Conservation (phyloP, 2,329 filamentous ascomycete genomes). For the Verticillium nubilum region DNA sequence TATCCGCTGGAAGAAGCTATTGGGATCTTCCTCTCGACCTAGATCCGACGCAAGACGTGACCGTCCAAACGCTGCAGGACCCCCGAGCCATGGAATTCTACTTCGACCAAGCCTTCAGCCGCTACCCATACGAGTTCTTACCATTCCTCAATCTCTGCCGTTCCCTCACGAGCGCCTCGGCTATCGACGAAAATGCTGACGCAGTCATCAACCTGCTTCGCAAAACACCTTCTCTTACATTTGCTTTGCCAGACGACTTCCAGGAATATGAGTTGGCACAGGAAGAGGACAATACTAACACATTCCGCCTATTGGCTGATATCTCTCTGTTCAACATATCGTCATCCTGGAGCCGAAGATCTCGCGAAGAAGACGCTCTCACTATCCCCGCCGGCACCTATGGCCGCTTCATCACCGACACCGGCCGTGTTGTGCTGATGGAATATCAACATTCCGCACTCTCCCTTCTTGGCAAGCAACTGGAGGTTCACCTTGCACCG, state of each 20-base stretch:
- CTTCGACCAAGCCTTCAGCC: conserved; percentile 63
- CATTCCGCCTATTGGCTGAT: conserved; percentile 61
- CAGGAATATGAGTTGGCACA: conserved; percentile 69
- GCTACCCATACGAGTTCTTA: conserved; percentile 80
- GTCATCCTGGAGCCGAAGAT: conserved; percentile 36
- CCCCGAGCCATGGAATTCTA: conserved; percentile 46
- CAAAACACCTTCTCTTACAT: conserved; percentile 68
- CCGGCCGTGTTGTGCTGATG: conserved; percentile 67
- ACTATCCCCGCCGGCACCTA: conserved; percentile 60
- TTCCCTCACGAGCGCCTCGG: conserved; percentile 43
- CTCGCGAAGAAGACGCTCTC: conserved; percentile 46
- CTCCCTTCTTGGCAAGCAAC: conserved; percentile 69
- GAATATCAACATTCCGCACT: conserved; percentile 78
- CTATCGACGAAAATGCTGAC: conserved; percentile 33
- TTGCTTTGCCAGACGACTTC: conserved; percentile 68
- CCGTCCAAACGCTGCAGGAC: conserved; percentile 8
- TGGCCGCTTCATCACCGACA: conserved; percentile 71
- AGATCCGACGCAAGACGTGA: conserved; percentile 5
- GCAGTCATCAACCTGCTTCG: conserved; percentile 60
- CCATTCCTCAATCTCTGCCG: conserved; percentile 72
- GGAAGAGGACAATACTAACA: conserved; percentile 82
- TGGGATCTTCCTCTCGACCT: conserved; percentile 38
- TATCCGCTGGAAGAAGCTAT: conserved; percentile 49
- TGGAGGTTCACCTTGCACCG: conserved; percentile 61
- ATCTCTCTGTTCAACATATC: conserved; percentile 56